Evolutionary conservation across 805 yeast species (phyloP), one percentile per base, ranked within the genome.

Genomic region (Candida verbasci): DNA sequence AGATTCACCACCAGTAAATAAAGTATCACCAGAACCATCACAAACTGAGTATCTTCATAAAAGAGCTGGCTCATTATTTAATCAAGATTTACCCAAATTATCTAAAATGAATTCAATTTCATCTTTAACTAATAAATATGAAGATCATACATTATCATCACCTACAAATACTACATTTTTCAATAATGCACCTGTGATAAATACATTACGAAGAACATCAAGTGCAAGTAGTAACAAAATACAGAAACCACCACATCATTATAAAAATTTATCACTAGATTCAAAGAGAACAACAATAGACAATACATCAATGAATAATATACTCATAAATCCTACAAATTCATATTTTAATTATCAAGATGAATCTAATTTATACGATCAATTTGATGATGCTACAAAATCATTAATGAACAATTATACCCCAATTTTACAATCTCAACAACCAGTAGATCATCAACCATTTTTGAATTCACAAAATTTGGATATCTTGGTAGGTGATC

Each of bases 81-180:
- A 29, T 16, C 23, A 30, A 15, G 39, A 35, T 4, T 12, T 24
- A 2, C 42, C 39, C 9, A 11, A 14, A 4, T 26, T 33, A 38
- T 26, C 34, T 27, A 34, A 35, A 29, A 22, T 37, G 7, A 20
- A 28, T 15, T 38, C 40, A 10, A 17, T 30, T 6, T 24, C 38
- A 14, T 59, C 66, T 3, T 40, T 62, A 14, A 49, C 63, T 1
- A 46, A 51, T 28, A 53, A 49, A 26, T 45, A 58, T 34, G 67
- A 62, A 32, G 45, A 38, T 18, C 64, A 56, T 22, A 51, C 43
- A 3, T 40, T 60, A 11, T 24, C 45, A 14, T 53, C 39, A 9
- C 42, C 42, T 9, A 30, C 31, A 9, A 12, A 8, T 9, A 18
- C 35, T 5, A 30, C n/a, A n/a, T n/a, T 28, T 11, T 7, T 28